These are phyloP conservation scores for Fusarium sp. DNA, from an alignment of 2,329 filamentous ascomycete genomes.

Conservation along the genomic window DNA sequence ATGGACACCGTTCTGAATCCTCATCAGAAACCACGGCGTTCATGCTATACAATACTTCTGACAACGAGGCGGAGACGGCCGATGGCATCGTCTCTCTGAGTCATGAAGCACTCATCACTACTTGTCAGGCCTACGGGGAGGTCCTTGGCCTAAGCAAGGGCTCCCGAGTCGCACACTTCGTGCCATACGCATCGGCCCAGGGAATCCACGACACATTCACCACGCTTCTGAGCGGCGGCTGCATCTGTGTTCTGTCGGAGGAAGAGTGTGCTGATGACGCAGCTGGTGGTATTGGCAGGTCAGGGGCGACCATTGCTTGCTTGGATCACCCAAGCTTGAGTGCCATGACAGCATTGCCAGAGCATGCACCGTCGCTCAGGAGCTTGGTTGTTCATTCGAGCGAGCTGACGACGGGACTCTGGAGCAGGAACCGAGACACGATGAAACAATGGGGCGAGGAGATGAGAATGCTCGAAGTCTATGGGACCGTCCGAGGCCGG, in stretches of 20 bases:
- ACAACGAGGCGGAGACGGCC: slow-evolving; percentile 7
- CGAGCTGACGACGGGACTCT: slow-evolving; percentile 9
- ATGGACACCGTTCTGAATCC: slow-evolving; percentile 9
- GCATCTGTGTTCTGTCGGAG: slow-evolving; percentile 9
- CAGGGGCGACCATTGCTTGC: slow-evolving; percentile 4
- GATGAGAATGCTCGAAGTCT: slow-evolving; percentile 15
- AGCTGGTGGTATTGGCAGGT: slow-evolving; percentile 11
- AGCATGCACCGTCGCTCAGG: slow-evolving; percentile 10
- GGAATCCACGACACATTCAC: slow-evolving; percentile 10
- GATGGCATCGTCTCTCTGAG: slow-evolving; percentile 10
- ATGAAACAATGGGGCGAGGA: slow-evolving; percentile 13
- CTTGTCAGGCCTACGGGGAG: slow-evolving; percentile 6
- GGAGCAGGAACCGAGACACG: slow-evolving; percentile 9
- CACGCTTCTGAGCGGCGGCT: slow-evolving; percentile 6
- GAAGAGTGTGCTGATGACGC: slow-evolving; percentile 4
- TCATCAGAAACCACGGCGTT: slow-evolving; percentile 6
- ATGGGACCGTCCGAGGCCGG: slow-evolving; percentile 8
- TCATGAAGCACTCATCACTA: slow-evolving; percentile 12
- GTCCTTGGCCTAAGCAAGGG: slow-evolving; percentile 12
- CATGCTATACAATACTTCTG: slow-evolving; percentile 10
- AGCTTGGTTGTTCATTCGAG: slow-evolving; percentile 10
- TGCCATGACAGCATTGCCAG: slow-evolving; percentile 7
- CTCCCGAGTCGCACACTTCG: slow-evolving; percentile 8
- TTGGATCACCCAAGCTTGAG: slow-evolving; percentile 13
- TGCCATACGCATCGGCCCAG: slow-evolving; percentile 11